Conservation (phyloP, 108 stramenopile genomes). For the Chaetoceros muelleri region DNA sequence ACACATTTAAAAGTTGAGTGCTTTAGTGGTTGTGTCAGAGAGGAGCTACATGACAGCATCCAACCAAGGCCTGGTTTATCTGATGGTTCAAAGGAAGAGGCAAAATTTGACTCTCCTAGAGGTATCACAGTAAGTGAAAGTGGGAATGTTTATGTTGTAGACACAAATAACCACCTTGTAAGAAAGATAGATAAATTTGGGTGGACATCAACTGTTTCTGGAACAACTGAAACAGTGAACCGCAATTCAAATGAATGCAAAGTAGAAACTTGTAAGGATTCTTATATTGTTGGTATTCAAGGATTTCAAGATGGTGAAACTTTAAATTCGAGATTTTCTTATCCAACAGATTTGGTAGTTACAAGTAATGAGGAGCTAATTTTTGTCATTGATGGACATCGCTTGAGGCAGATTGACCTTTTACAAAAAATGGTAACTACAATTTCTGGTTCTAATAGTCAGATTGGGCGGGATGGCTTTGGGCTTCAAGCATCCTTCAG, state of each 20-base stretch:
- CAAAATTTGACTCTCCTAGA: conserved; percentile 65
- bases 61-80: conserved; percentile 61
- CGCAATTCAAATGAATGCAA: conserved; percentile 9
- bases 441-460: conserved; percentile 39
- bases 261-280: conserved; percentile 32
- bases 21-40: conserved; percentile 38
- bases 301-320: conserved; percentile 50
- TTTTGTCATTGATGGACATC: conserved; percentile 59
- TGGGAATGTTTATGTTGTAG: conserved; percentile 65
- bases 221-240: conserved; percentile 13
- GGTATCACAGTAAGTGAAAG: conserved; percentile 51
- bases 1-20: conserved; percentile 36
- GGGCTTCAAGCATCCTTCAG: conserved; percentile 51
- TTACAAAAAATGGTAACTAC: conserved; percentile 39
- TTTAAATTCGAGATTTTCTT: conserved; percentile 34
- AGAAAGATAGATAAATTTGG: conserved; percentile 43
- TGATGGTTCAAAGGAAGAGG: conserved; percentile 36
- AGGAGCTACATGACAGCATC: too few species aligned
- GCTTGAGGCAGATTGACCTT: conserved; percentile 37
- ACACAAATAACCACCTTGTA: conserved; percentile 77
- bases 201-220: conserved; percentile 45
- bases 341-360: conserved; percentile 67
- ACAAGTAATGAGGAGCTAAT: conserved; percentile 26
- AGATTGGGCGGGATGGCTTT: conserved; percentile 51
- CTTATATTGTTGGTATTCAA: conserved; percentile 52